A percentile compares a stretch with the other conserved stretches of the same genome.
Conservation (phyloP, 2,329 filamentous ascomycete genomes). For the Apiospora sp. region DNA sequence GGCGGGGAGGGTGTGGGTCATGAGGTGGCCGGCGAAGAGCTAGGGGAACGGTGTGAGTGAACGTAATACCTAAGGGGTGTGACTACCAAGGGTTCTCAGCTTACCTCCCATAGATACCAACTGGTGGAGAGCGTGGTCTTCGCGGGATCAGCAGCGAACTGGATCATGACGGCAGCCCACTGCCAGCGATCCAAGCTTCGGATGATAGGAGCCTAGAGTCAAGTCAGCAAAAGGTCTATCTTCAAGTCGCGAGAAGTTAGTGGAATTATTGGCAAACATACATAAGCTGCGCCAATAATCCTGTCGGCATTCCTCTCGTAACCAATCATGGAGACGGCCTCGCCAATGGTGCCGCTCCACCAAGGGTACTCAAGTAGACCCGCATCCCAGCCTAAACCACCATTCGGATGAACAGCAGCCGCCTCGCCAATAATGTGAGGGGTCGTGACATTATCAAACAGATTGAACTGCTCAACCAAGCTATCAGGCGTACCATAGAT, state of each 20-base stretch:
- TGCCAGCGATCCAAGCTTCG: conserved; percentile 59
- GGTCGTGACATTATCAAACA: conserved; percentile 57
- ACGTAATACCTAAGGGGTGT: too few species aligned
- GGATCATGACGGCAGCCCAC: conserved; percentile 59
- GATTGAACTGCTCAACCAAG: conserved; percentile 57
- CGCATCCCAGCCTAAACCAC: conserved; percentile 56
- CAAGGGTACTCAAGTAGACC: conserved; percentile 57
- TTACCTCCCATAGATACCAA: conserved; percentile 56
- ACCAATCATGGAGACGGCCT: conserved; percentile 71
- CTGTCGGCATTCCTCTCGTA: conserved; percentile 71
- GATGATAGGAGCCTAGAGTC: conserved; percentile 50
- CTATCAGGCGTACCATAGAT: conserved; percentile 59
- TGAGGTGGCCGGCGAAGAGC: conserved; percentile 54
- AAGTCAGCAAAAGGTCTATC: neutral
- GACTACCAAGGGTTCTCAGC: too few species aligned
- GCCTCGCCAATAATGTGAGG: conserved; percentile 53
- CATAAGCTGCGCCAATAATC: conserved; percentile 61
- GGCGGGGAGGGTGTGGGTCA: conserved; percentile 56
- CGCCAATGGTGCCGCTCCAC: conserved; percentile 68
- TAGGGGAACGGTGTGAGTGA: too few species aligned
- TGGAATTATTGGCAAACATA: conserved; percentile 29
- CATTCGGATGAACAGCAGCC: conserved; percentile 59
- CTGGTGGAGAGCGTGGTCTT: conserved; percentile 59
- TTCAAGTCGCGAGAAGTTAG: neutral
- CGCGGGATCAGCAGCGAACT: conserved; percentile 56